Base-by-base conservation (phyloP, 2,329 filamentous ascomycete species). In the Sporothrix phasma region DNA sequence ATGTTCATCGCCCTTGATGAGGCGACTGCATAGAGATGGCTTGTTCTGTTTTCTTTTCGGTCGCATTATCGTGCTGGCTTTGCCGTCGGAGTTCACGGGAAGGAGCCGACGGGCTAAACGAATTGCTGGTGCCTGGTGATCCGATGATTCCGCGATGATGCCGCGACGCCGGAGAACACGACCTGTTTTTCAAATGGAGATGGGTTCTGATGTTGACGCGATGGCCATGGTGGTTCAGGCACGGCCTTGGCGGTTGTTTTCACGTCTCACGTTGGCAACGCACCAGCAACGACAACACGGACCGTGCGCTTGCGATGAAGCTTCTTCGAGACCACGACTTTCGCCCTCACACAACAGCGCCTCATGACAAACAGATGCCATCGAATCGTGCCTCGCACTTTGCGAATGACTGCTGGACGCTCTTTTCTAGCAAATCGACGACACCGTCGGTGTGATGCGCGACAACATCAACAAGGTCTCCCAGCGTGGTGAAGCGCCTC, bases 381-480 rank as follows among this genome's bases (percentile, higher is more conserved):
- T 19, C 41, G 22, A 15, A 22, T 26, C 10, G 17, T 13, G 5
- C n/a, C 13, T 29, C 22, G 13, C 2, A 13, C 19, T 6, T 3
- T 17, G 11, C 17, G 43, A 24, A 49, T 29, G 29, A 37, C 34
- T n/a, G 58, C 66, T 66, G 46, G n/a, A n/a, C n/a, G 66, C 63
- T 13, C 17, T 8, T 5, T n/a, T 17, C 19, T 17, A 99, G 94
- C 89, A 97, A 95, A 96, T 99, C 77, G 89, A 97, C 76, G 90
- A 92, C 74, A 96, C 93, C 61, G 91, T 97, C 72, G 88, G 88
- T 74, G 90, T 94, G 70, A 97, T 99, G 93, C 87, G 89, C 73
- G 88, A 96, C 76, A 99, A 99, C 80, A 95, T 99, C 82, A 92
- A 92, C 81, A 95, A 94, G 78, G 90, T 96, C 67, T 92, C 90